Base-by-base conservation (phyloP, 2,329 filamentous ascomycete genomes). In the Trichoderma lentiforme region DNA sequence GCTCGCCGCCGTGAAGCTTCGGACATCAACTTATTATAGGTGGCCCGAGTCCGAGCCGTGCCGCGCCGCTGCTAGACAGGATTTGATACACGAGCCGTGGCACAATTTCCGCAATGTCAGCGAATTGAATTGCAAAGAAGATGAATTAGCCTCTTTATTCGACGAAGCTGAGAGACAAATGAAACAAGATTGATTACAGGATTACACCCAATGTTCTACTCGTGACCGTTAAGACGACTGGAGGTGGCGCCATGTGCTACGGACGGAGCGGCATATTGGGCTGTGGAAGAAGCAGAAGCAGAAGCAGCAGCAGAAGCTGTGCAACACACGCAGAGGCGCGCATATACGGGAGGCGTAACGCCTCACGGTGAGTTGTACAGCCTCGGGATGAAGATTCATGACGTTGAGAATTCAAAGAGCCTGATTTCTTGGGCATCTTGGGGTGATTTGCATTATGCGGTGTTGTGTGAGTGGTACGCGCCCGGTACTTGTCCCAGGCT, bases 1-100 rank as follows among this genome's bases (percentile, higher is more conserved):
- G 71, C 47, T 21, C 34, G 30, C 24, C 21, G 63, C 24, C 47
- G 18, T 32, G 30, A 57, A 26, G 63, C 63, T 56, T 64, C 60
- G 60, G 60, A 63, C 14, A 53, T 53, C 43, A 39, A 15, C 21
- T 56, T 34, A 39, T 14, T 14, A 15, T 67, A 51, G 63, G 63
- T n/a, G 43, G 43, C 63, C 60, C 58, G 62, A 65, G 34, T 39
- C 36, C 64, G 66, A 61, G 56, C 66, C 66, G 66, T 53, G 64
- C 64, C 64, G 64, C 64, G 34, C 61, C 61, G 61, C 36, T 26
- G 9, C 28, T 30, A 28, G 62, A 51, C 39, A 28, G n/a, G 24
- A 64, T 64, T 53, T 39, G 47, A 28, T 57, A 56, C 18, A 32
- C 14, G 26, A 32, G 15, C 15, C 30, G 36, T 47, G 26, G 53